phyloP scores from a whole-genome alignment of 805 yeast species.

The Candida stauntonica region DNA sequence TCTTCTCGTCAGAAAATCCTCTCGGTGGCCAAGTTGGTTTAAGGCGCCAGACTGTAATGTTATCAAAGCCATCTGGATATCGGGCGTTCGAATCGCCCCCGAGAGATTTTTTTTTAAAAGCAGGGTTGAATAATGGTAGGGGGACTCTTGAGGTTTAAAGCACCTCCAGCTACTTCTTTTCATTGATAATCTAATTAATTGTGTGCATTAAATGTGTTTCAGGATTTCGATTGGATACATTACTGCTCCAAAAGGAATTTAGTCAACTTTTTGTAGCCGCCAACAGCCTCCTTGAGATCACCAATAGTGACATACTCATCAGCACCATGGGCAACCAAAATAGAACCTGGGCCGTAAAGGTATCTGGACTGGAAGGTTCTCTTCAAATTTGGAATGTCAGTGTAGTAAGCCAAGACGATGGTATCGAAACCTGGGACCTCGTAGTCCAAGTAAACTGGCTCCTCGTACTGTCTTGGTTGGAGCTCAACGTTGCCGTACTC shows the following conservation, averaged over 20 bases:
- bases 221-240: neutral
- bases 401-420: constrained; percentile 44
- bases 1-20: constrained; percentile 14
- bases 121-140: too few species aligned
- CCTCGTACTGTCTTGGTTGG: constrained; percentile 29
- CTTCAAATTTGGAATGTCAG: constrained; percentile 46
- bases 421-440: constrained; percentile 64
- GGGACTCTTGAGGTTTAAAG: too few species aligned
- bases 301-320: constrained; percentile 46
- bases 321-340: constrained; percentile 56
- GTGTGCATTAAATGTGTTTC: neutral
- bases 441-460: constrained; percentile 37
- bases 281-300: constrained; percentile 47
- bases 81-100: constrained; percentile 52
- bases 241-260: constrained; percentile 14
- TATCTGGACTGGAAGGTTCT: constrained; percentile 34
- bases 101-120: constrained; percentile 37
- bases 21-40: constrained; percentile 44
- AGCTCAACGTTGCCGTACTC: constrained; percentile 24
- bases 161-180: neutral
- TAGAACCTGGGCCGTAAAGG: constrained; percentile 65
- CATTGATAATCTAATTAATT: too few species aligned
- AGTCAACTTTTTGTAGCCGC: constrained; percentile 40
- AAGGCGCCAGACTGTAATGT: constrained; percentile 42
- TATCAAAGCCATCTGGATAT: constrained; percentile 38